Conservation (phyloP, 2,329 filamentous ascomycete genomes). For the Pyrenochaeta sp. region DNA sequence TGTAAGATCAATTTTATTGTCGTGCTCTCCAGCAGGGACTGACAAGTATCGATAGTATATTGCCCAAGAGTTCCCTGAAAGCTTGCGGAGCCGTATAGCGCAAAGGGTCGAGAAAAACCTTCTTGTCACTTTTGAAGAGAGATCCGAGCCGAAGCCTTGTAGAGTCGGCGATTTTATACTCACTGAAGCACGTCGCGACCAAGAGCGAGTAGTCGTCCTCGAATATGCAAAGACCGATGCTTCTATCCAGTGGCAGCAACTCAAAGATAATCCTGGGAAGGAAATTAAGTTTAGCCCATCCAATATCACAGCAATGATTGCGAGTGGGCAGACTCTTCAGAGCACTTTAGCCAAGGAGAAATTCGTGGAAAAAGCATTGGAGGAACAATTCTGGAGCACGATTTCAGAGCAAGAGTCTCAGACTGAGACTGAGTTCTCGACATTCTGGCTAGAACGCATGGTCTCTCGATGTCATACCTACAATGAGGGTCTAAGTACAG, state of each 20-base stretch:
- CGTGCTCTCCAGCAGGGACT: neutral
- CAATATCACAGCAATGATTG: slow-evolving; percentile 20
- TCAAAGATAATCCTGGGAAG: slow-evolving; percentile 25
- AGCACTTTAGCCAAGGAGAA: slow-evolving; percentile 28
- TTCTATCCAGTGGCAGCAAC: slow-evolving; percentile 30
- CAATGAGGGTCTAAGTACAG: slow-evolving; percentile 26
- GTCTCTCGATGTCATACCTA: slow-evolving; percentile 36
- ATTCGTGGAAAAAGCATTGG: slow-evolving; percentile 25
- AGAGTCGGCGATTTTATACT: slow-evolving; percentile 29
- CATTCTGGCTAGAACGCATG: slow-evolving; percentile 46
- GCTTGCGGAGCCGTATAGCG: slow-evolving; percentile 12
- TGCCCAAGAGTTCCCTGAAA: slow-evolving; percentile 17
- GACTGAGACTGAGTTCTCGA: slow-evolving; percentile 40
- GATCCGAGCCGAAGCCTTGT: slow-evolving; percentile 7
- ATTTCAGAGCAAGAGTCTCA: slow-evolving; percentile 37
- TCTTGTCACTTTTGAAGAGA: slow-evolving; percentile 8
- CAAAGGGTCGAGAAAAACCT: slow-evolving; percentile 23
- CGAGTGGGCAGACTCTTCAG: slow-evolving; percentile 14
- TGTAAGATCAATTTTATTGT: slow-evolving; percentile 17
- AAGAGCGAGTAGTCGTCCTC: slow-evolving; percentile 22
- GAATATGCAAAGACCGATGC: slow-evolving; percentile 30
- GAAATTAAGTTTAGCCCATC: slow-evolving; percentile 36
- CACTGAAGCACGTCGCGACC: slow-evolving; percentile 16
- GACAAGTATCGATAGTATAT: neutral
- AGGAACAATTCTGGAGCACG: slow-evolving; percentile 34